Evolutionary conservation across 2,329 filamentous ascomycete species (phyloP), one percentile per base, ranked within the genome.

Genomic region (Colletotrichum noveboracense): DNA sequence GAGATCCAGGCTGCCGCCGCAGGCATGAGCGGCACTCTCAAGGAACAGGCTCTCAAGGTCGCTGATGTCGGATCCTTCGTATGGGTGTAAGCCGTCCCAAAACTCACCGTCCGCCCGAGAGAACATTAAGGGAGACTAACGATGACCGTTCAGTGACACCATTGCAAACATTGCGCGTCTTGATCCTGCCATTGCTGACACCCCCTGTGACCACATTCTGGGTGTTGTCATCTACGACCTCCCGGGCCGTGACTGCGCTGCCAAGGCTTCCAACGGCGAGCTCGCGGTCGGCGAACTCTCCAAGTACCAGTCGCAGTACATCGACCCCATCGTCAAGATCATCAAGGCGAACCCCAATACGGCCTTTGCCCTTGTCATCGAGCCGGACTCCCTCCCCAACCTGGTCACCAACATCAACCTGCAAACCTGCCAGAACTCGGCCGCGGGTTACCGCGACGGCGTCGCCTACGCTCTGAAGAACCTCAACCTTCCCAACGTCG

Each of bases 361-460:
- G 13, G 78, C 79, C 80, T 82, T 86, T 80, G 81, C 84, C 13
- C 78, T 83, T 30, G 70, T 86, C 80, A 90, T 89, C 80, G 91
- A 93, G 81, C 91, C 91, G 64, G 91, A 93, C 83, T 92, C 88
- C 68, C 85, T 93, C 55, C 90, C 89, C 72, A 93, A 93, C 83
- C 83, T 93, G 78, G 88, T 93, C 56, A 93, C 91, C 80, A 93
- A 93, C 84, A 78, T 88, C 78, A 85, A 86, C 78, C 86, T 91
- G 21, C 75, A 83, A 8, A 89, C 91, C 67, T 93, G 91, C 83
- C 83, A 89, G 68, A 84, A 88, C 77, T 89, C 90, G 26, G 86
- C 89, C 32, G 77, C 85, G 6, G 89, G 88, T 56, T 93, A 93
- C 85, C 86, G 88, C 78, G 87, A 89, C 30, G 86, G 89, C 76